These are phyloP conservation scores for Lantana camara DNA, from an alignment of 257 asterid genomes.

Conservation along the genomic window DNA sequence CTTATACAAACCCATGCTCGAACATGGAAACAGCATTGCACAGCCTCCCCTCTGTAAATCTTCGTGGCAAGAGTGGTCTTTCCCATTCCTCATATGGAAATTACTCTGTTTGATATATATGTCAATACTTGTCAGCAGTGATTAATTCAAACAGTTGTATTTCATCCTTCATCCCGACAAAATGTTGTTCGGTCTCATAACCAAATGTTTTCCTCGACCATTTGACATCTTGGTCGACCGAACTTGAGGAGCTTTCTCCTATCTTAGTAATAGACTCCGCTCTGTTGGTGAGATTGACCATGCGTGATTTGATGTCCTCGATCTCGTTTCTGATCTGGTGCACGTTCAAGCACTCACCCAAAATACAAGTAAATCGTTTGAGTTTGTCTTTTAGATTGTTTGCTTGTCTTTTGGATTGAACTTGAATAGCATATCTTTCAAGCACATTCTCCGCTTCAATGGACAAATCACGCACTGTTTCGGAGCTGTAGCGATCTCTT, in stretches of 20 bases:
- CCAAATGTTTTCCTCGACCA: not conserved
- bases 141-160: not conserved
- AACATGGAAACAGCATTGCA: not conserved
- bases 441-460: not conserved
- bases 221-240: too few relatives aligned
- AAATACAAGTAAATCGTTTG: too few relatives aligned
- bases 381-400: too few relatives aligned
- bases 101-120: not conserved
- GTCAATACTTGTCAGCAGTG: not conserved
- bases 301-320: too few relatives aligned
- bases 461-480: not conserved
- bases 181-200: slow-evolving; percentile 7
- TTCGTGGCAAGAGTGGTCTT: slow-evolving; percentile 16
- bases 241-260: too few relatives aligned
- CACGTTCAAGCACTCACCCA: too few relatives aligned
- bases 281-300: too few relatives aligned
- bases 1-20: slow-evolving; percentile 32
- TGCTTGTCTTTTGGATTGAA: too few relatives aligned
- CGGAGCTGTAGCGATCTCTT: not conserved
- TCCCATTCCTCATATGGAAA: slow-evolving; percentile 21
- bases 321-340: too few relatives aligned
- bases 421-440: too few relatives aligned
- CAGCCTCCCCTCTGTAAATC: not conserved
- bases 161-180: slow-evolving; percentile 6
- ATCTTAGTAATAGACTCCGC: too few relatives aligned